phyloP scores from a whole-genome alignment of 1,284 basidiomycete genomes.

The Malassezia psittaci region DNA sequence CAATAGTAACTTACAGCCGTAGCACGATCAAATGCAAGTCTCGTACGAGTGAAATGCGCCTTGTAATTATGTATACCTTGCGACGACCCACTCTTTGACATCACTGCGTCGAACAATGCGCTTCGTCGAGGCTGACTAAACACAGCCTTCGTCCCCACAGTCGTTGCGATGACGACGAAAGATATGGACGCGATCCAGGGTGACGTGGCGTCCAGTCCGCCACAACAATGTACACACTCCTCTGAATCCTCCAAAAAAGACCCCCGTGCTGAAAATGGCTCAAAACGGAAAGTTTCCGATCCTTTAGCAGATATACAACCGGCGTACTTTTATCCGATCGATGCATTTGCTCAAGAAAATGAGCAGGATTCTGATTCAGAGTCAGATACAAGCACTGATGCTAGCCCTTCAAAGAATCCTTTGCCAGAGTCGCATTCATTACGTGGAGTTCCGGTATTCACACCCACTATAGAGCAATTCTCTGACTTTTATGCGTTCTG shows the following conservation, averaged over 20 bases:
- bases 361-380: constrained; percentile 18
- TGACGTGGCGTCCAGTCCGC: no score
- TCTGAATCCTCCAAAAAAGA: not conserved
- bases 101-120: not conserved
- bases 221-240: not conserved
- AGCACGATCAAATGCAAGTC: constrained; percentile 9
- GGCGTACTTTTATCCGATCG: constrained; percentile 38
- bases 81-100: constrained; percentile 2
- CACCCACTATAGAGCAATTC: constrained; percentile 44
- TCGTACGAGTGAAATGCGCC: constrained; percentile 14
- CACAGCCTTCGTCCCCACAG: not conserved
- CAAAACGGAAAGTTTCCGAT: not conserved
- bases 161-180: no score
- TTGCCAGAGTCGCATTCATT: not conserved
- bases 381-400: not conserved
- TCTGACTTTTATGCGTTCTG: constrained; percentile 43
- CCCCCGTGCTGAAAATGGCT: not conserved
- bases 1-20: constrained; percentile 9
- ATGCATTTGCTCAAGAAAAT: not conserved
- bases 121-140: not conserved
- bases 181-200: no score
- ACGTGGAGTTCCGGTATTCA: constrained; percentile 43
- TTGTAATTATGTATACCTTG: constrained; percentile 13
- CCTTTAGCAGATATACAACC: constrained; percentile 19
- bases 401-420: not conserved